Base-by-base conservation (phyloP, 2,329 filamentous ascomycete genomes). In the Fusarium devonianum region DNA sequence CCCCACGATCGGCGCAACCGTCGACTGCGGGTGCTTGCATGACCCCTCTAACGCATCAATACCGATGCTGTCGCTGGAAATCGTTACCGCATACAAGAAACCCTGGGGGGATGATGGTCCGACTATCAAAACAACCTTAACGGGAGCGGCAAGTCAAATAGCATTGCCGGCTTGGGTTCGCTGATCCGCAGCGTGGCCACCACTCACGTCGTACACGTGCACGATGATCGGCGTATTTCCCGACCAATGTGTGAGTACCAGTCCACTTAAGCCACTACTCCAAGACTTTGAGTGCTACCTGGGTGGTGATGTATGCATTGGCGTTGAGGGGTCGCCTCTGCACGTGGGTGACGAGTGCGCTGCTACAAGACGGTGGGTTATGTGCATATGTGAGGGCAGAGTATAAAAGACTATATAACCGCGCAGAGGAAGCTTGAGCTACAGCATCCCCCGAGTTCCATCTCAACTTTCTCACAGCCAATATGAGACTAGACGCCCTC, bases 401-500 rank as follows among this genome's bases (percentile, higher is more conserved):
- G 22, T 5, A 28, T 9, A 19, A 28, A n/a, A n/a, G 4, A 14
- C 21, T 13, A 25, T 25, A 43, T 21, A 43, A 35, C 33, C 10
- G 32, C 9, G n/a, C 21, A 18, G 18, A 10, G 10, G 13, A 16
- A 21, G n/a, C n/a, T n/a, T n/a, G n/a, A n/a, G n/a, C 9, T 10
- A 30, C 34, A 33, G 4, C 6, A 36, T 4, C 7, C 2, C 6
- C 13, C 8, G 14, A 18, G 5, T 12, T 18, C n/a, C 33, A 13
- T 5, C 11, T 12, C 26, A 17, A 11, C 3, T 21, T 29, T n/a
- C 14, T 4, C 17, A 32, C 8, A 41, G 11, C 17, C 14, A 49
- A 26, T 11, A 67, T 67, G 64, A 67, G 37, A 37, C 21, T 63
- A 5, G 13, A 18, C 9, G 25, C 19, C 30, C 29, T 57, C 7